A percentile compares a stretch with the other conserved stretches of the same genome.
phyloP scores from a whole-genome alignment of 306 rosid species.

The Citrullus mucosospermus region DNA sequence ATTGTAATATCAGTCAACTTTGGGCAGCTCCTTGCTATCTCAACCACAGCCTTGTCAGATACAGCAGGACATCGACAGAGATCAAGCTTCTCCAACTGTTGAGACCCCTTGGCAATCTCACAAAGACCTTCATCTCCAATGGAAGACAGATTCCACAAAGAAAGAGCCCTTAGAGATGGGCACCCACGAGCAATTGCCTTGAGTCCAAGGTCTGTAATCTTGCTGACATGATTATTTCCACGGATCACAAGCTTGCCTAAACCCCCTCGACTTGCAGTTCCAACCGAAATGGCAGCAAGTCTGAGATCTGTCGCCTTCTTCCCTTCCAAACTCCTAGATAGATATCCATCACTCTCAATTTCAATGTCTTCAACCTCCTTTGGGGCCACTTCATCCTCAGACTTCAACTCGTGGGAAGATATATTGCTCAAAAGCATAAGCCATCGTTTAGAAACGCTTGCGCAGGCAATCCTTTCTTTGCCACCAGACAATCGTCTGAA shows the following conservation, averaged over 20 bases:
- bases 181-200: conserved; percentile 69
- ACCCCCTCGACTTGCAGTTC: conserved; percentile 84
- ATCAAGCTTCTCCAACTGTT: conserved; percentile 59
- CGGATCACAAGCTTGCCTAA: conserved; percentile 66
- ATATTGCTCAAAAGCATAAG: conserved; percentile 74
- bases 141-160: conserved; percentile 51
- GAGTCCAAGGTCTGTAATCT: conserved; percentile 58
- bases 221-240: conserved; percentile 37
- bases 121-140: conserved; percentile 65
- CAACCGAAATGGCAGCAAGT: conserved; percentile 83
- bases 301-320: conserved; percentile 81
- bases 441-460: conserved; percentile 86
- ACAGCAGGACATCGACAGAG: conserved; percentile 51
- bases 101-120: conserved; percentile 68
- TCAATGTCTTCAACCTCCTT: conserved; percentile 34
- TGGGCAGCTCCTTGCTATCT: conserved; percentile 57
- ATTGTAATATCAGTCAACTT: conserved; percentile 52
- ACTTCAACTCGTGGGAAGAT: conserved; percentile 30
- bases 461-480: conserved; percentile 58
- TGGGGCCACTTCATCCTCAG: conserved; percentile 11
- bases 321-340: conserved; percentile 79
- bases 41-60: conserved; percentile 60
- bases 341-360: conserved; percentile 53
- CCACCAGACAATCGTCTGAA: conserved; percentile 75
- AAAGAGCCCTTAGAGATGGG: conserved; percentile 62